These are phyloP conservation scores for Yamadazyma akitaensis DNA, from an alignment of 805 yeast species.

Conservation along the genomic window DNA sequence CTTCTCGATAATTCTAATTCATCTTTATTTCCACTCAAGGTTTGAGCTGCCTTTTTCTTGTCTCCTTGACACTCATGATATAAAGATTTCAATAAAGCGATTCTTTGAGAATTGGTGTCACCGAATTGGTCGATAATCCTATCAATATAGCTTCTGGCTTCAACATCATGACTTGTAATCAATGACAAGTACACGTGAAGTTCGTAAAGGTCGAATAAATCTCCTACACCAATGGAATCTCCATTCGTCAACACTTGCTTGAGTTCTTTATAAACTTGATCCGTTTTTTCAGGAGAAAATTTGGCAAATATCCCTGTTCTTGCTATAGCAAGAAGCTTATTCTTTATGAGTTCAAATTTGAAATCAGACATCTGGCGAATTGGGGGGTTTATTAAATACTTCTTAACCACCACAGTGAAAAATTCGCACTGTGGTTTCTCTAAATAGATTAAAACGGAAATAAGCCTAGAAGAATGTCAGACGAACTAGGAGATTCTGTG, in stretches of 20 bases:
- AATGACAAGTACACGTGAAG: constrained; percentile 67
- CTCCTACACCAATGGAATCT: constrained; percentile 42
- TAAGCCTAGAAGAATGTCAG: constrained; percentile 3
- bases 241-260: constrained; percentile 28
- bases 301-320: constrained; percentile 49
- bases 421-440: not conserved
- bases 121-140: constrained; percentile 64
- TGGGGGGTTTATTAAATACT: not conserved
- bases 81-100: constrained; percentile 52
- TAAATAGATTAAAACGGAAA: not conserved
- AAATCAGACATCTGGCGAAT: constrained; percentile 1
- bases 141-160: constrained; percentile 66
- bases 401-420: constrained; percentile 6
- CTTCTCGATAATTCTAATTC: constrained; percentile 37
- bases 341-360: constrained; percentile 23
- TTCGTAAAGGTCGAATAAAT: constrained; percentile 58
- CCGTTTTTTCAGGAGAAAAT: constrained; percentile 44
- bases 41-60: constrained; percentile 22
- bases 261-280: constrained; percentile 39
- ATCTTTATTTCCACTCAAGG: constrained; percentile 29
- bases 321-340: constrained; percentile 49
- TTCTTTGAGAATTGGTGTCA: constrained; percentile 47
- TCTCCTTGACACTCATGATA: constrained; percentile 55
- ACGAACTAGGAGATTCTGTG: constrained; percentile 10
- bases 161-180: constrained; percentile 58